Evolutionary conservation across 306 rosid species (phyloP), one percentile per base, ranked within the genome.

Genomic region (Inga laurina): DNA sequence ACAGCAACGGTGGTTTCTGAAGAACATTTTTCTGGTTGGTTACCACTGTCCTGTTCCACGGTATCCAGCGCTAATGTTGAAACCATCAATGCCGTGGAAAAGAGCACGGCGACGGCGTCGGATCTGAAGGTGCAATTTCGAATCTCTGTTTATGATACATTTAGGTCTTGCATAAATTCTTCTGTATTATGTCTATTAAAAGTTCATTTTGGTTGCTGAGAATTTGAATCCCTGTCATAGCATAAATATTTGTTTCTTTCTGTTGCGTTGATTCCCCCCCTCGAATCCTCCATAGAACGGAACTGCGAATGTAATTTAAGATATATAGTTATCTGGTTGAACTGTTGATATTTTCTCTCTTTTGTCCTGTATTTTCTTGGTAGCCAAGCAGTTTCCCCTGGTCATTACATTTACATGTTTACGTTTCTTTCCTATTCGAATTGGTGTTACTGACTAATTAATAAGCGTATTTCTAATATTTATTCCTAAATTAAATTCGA

Each of bases 111-210:
- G 49, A 83, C 72, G 76, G 75, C 86, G 14, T n/a, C 3, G 76
- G 93, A 91, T 93, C 93, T 85, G 79, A 87, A 92, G 97, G 98
- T 92, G 78, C 61, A 59, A 57, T 80, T 64, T 84, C 32, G 0
- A 16, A 73, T 83, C 74, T 76, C 83, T 80, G 39, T 67, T 76
- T 75, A 2, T 39, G 27, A 46, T 73, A 1, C 6, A 14, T 43
- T 49, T 24, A 18, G 6, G 18, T 77, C 59, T 41, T 6, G 12
- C 22, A 7, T 59, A n/a, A 10, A 59, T 59, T 76, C 19, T 46
- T 68, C 37, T 18, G 9, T 49, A 84, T 66, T 18, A n/a, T 9
- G 15, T 52, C 30, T 67, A 12, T 82, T n/a, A 57, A n/a, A 57
- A 56, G 10, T 56, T 57, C 32, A 14, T 19, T 46, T 51, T 71